Evolutionary conservation across 495 filamentous ascomycete species (phyloP).

Genomic region (Xylaria bambusicola): DNA sequence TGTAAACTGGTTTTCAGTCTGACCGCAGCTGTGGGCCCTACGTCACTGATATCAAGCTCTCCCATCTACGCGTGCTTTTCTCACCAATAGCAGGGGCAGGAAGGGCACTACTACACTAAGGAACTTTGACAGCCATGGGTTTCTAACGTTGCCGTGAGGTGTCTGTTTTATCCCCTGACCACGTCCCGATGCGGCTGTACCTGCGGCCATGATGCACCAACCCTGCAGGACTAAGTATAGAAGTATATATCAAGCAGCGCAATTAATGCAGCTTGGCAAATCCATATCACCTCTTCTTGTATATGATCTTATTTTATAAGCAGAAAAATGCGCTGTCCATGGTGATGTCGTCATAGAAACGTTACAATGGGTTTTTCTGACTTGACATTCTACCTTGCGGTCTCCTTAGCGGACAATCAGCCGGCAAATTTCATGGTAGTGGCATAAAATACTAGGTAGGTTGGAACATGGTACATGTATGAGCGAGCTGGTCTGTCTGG

Average conservation of each 20-base stretch:
- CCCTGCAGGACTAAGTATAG: background rate
- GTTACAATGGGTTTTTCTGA: too few species aligned
- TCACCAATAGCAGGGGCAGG: background rate
- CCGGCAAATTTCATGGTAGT: too few species aligned
- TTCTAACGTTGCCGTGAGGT: conserved; percentile 4
- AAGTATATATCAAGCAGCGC: background rate
- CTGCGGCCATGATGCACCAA: conserved; percentile 35
- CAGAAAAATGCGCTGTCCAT: too few species aligned
- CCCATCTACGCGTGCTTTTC: background rate
- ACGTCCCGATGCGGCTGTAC: conserved; percentile 28
- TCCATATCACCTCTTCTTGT: conserved; percentile 6
- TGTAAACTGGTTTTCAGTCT: background rate
- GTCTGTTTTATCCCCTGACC: conserved; percentile 35
- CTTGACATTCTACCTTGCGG: too few species aligned
- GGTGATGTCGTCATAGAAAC: background rate
- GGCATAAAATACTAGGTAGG: background rate
- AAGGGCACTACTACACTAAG: background rate
- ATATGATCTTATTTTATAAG: too few species aligned
- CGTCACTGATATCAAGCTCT: background rate
- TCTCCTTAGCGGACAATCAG: background rate
- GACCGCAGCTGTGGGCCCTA: background rate
- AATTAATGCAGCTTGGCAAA: background rate
- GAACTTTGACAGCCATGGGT: background rate
- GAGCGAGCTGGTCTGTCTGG: too few species aligned
- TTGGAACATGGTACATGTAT: background rate